Percentiles rank a stretch among this genome's conserved stretches.
Conservation (phyloP, 768 basidiomycete species). For the Lyophyllum atratum region DNA sequence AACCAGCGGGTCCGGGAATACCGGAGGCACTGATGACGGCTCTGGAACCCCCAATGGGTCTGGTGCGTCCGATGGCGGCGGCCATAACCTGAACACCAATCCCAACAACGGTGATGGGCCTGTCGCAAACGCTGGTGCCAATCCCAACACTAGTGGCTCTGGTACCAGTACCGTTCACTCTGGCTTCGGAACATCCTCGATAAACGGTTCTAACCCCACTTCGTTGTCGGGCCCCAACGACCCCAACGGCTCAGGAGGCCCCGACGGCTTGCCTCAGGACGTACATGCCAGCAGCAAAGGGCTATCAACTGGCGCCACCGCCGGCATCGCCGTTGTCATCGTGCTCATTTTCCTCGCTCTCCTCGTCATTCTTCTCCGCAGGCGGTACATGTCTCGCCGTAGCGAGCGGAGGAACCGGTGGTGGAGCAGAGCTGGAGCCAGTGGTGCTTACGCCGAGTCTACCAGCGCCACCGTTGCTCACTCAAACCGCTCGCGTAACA, state of each 20-base stretch:
- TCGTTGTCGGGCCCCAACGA: constrained; percentile 6
- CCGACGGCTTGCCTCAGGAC: constrained; percentile 9
- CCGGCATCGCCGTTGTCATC: constrained; percentile 41
- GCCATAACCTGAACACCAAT: not conserved
- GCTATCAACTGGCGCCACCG: constrained; percentile 48
- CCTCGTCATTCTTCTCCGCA: constrained; percentile 46
- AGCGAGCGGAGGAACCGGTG: constrained; percentile 42
- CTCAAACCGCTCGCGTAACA: constrained; percentile 17
- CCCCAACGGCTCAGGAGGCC: not conserved
- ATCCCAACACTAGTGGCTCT: not conserved
- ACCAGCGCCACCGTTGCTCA: constrained; percentile 16
- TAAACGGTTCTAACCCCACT: constrained; percentile 9
- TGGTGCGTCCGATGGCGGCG: not conserved
- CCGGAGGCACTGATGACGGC: not conserved
- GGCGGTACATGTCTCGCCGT: constrained; percentile 44
- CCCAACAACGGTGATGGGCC: constrained; percentile 1
- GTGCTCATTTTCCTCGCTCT: constrained; percentile 36
- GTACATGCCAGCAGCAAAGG: constrained; percentile 11
- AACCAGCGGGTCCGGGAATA: not conserved
- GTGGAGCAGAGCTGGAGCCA: constrained; percentile 30
- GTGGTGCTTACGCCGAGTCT: constrained; percentile 28
- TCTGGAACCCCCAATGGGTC: not conserved
- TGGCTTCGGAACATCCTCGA: constrained; percentile 1
- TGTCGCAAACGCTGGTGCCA: constrained; percentile 1
- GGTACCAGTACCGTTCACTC: constrained; percentile 1